A percentile compares a stretch with the other conserved stretches of the same genome.
Conservation (phyloP, 2,329 filamentous ascomycete genomes). For the Penicillium sp. region DNA sequence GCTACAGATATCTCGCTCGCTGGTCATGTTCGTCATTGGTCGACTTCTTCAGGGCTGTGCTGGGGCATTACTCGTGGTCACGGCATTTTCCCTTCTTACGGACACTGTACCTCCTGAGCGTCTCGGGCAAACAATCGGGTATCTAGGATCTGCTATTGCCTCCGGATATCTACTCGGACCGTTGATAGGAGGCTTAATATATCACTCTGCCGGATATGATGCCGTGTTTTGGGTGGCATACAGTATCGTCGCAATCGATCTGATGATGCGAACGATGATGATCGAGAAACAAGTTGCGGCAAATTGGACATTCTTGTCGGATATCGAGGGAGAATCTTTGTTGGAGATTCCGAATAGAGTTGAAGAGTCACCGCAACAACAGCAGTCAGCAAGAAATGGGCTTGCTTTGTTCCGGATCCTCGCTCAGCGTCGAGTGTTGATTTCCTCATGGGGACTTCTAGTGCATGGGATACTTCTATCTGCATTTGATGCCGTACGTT, state of each 20-base stretch:
- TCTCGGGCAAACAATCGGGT: conserved; percentile 57
- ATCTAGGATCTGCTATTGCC: conserved; percentile 52
- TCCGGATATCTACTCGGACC: conserved; percentile 54
- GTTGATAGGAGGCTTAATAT: conserved; percentile 55
- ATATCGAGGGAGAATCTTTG: neutral
- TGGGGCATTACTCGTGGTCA: conserved; percentile 55
- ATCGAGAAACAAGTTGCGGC: conserved; percentile 57
- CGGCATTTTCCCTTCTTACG: conserved; percentile 53
- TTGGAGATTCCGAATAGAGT: neutral
- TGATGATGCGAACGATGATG: conserved; percentile 54
- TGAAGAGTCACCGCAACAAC: neutral
- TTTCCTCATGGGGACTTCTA: conserved; percentile 51
- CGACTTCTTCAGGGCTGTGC: conserved; percentile 54
- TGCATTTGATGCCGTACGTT: conserved; percentile 45
- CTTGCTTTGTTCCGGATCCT: conserved; percentile 20
- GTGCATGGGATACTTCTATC: conserved; percentile 48
- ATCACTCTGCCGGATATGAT: conserved; percentile 52
- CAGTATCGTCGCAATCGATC: conserved; percentile 52
- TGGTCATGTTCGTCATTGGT: conserved; percentile 48
- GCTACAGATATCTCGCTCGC: conserved; percentile 47
- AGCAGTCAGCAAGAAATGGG: conserved; percentile 14
- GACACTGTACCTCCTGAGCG: conserved; percentile 54
- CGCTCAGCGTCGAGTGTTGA: conserved; percentile 48
- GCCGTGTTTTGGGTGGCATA: conserved; percentile 56
- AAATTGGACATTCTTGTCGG: conserved; percentile 14